Conservation (phyloP, 1,284 basidiomycete genomes). For the Tilletia caries region DNA sequence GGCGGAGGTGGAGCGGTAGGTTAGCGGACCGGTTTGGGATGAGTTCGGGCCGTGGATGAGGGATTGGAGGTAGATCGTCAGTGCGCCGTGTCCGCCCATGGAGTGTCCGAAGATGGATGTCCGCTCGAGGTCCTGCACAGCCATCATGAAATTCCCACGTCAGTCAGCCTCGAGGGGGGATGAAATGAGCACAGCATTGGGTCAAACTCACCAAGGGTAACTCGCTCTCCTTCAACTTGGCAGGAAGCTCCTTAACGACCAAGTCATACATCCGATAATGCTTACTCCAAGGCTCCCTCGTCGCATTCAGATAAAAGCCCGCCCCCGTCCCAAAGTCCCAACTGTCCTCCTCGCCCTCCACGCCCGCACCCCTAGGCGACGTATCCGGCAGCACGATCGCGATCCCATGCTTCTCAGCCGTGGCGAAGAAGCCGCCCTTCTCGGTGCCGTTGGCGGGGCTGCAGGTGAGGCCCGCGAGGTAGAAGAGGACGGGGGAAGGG, state of each 20-base stretch:
- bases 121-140: conserved; percentile 25
- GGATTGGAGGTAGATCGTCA: conserved; percentile 75
- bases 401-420: conserved; percentile 59
- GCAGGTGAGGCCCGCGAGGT: conserved; percentile 89
- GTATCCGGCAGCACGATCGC: conserved; percentile 95
- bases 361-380: conserved; percentile 84
- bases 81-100: conserved; percentile 93
- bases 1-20: conserved; percentile 82
- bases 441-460: conserved; percentile 81
- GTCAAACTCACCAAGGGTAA: conserved; percentile 33
- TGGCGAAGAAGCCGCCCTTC: conserved; percentile 45
- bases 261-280: conserved; percentile 50
- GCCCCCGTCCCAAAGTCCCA: conserved; percentile 62
- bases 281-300: conserved; percentile 41
- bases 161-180: neutral
- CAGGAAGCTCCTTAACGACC: conserved; percentile 39
- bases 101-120: conserved; percentile 56
- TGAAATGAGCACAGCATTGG: neutral
- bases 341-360: conserved; percentile 74
- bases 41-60: neutral
- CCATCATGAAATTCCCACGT: neutral
- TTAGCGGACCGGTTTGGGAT: neutral
- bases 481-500: conserved; percentile 75
- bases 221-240: conserved; percentile 22
- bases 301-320: conserved; percentile 51